A percentile compares a stretch with the other conserved stretches of the same genome.
These are phyloP conservation scores for Phycomyces nitens DNA, from an alignment of 192 early-diverging fungal species.

Conservation along the genomic window DNA sequence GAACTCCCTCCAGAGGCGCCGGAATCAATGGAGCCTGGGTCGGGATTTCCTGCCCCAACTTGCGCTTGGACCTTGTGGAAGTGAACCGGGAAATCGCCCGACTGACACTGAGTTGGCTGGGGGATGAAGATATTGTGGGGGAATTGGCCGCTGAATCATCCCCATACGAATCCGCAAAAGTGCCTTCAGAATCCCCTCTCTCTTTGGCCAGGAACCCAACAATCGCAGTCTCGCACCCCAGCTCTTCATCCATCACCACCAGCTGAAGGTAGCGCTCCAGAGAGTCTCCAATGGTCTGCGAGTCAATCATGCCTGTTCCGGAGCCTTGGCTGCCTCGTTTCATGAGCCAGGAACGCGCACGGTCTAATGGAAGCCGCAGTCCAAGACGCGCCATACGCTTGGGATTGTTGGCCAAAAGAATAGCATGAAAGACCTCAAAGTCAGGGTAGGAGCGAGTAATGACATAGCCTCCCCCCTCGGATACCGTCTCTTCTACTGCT, in stretches of 20 bases:
- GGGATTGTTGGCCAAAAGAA: constrained; percentile 18
- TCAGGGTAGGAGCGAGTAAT: constrained; percentile 33
- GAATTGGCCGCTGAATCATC: no score
- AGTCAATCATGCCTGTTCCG: constrained; percentile 1
- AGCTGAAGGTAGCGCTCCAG: constrained; percentile 26
- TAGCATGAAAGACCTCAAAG: constrained; percentile 29
- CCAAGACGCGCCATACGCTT: constrained; percentile 11
- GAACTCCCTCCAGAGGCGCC: no score
- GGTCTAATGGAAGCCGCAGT: constrained; percentile 26
- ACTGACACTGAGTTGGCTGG: no score
- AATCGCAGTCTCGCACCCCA: constrained; percentile 28
- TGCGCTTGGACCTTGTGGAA: no score
- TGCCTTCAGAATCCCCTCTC: neutral
- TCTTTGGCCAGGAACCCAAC: constrained; percentile 33
- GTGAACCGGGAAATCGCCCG: no score
- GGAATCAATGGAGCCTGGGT: no score
- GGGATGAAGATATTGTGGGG: no score
- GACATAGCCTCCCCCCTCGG: constrained; percentile 37
- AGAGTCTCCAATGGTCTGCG: neutral
- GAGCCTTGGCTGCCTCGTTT: neutral
- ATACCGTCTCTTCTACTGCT: constrained; percentile 5
- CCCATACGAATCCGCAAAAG: no score
- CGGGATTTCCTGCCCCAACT: no score
- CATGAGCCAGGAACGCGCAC: constrained; percentile 19
- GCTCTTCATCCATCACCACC: constrained; percentile 21